Evolutionary conservation across 495 filamentous ascomycete genomes (phyloP).

Genomic region (Glutinoglossum americanum): DNA sequence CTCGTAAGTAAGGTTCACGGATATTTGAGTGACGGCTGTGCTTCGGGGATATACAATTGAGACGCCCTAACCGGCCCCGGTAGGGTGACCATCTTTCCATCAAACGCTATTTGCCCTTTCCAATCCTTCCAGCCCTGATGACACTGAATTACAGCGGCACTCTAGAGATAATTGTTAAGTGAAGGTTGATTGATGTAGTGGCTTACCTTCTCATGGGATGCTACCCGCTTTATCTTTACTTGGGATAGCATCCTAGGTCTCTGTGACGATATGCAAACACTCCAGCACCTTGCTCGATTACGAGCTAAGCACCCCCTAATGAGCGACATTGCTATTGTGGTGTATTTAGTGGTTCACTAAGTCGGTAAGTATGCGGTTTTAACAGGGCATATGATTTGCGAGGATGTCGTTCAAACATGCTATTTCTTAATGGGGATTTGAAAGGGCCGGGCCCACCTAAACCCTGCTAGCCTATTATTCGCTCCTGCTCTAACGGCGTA

Average conservation of each 20-base stretch:
- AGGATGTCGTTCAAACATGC: too few species aligned
- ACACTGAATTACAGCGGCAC: neutral
- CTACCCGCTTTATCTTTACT: neutral
- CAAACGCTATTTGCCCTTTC: neutral
- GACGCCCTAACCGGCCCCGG: neutral
- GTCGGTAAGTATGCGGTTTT: neutral
- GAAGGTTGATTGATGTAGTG: neutral
- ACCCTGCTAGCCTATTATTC: too few species aligned
- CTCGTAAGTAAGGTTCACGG: neutral
- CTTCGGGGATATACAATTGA: neutral
- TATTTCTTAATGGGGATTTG: too few species aligned
- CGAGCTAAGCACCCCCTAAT: neutral
- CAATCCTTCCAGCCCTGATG: neutral
- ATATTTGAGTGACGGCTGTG: neutral
- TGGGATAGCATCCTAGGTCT: neutral
- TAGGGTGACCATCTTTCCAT: neutral
- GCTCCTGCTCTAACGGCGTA: too few species aligned
- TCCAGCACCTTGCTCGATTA: neutral
- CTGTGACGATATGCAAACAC: neutral
- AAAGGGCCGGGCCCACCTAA: too few species aligned
- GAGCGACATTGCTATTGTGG: neutral
- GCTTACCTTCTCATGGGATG: neutral
- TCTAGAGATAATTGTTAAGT: conserved; percentile 19
- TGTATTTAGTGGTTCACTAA: neutral
- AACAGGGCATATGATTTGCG: too few species aligned